Evolutionary conservation across 345 rosid genomes (phyloP).

Genomic region (Linum trigynum): DNA sequence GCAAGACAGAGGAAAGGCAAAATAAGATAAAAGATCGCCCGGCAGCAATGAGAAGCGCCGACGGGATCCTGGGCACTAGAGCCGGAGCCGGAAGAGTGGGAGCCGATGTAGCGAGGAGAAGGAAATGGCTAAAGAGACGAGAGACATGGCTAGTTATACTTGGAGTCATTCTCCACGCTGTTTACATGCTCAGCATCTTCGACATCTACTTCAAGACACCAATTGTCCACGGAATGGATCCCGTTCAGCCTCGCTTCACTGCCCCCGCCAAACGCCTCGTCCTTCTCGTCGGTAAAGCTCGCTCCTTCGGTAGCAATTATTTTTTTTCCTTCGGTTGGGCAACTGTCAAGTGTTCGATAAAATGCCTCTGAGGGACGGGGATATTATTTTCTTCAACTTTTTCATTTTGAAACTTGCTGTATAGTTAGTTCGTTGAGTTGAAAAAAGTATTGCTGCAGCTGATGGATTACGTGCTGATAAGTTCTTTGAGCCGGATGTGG

Average conservation of each 20-base stretch:
- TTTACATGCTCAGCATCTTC: constrained; percentile 91
- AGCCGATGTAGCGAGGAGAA: constrained; percentile 16
- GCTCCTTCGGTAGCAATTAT: background rate
- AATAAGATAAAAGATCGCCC: background rate
- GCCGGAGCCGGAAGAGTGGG: constrained; percentile 25
- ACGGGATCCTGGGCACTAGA: constrained; percentile 65
- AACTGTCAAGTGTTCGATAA: constrained; percentile 1
- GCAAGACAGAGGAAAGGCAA: background rate
- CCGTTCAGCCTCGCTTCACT: constrained; percentile 56
- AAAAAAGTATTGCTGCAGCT: constrained; percentile 36
- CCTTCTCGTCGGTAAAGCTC: constrained; percentile 55
- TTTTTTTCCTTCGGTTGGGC: background rate
- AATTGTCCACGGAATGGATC: constrained; percentile 94
- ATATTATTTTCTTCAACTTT: too few species aligned
- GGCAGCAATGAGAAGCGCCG: constrained; percentile 34
- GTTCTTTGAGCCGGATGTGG: constrained; percentile 77
- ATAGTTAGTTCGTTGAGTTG: background rate
- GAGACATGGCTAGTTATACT: constrained; percentile 74
- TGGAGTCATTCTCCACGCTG: constrained; percentile 76
- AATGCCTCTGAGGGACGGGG: background rate
- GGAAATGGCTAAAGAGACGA: constrained; percentile 51
- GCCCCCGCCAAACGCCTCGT: constrained; percentile 90
- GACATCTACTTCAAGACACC: constrained; percentile 97
- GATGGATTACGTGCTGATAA: constrained; percentile 97
- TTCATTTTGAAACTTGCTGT: too few species aligned